Evolutionary conservation across 176 grass and related monocot species (phyloP), one percentile per base, ranked within the genome.

Genomic region (Avena atlantica): DNA sequence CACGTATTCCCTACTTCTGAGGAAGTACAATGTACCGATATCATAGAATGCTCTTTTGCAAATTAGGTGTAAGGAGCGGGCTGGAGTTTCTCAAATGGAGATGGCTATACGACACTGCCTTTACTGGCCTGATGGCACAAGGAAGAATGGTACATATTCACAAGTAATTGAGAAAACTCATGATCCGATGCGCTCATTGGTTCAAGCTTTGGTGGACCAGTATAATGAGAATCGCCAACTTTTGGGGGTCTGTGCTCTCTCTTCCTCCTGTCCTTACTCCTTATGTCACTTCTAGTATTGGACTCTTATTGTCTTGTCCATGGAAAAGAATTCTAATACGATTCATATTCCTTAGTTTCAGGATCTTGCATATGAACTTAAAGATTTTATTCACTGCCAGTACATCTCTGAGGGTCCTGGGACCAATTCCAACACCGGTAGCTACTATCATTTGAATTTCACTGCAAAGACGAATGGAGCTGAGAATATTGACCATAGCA

Each of bases 331-430:
- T 42, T 34, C 34, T 70, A 36, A 19, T 70, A 19, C 3, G 34
- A 70, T 70, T 42, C 8, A 44, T 70, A 17, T 20, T 70, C 17
- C 67, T 44, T 42, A 0, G 36, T 68, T 68, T 42, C 4, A 70
- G 67, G 67, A 70, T 70, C 67, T 44, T 44, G 34, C 67, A 11
- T 70, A 70, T 70, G 67, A 70, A 70, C 67, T n/a, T 8, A 70
- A 70, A n/a, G 67, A 70, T 11, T 20, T 70, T 44, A 17, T 70
- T 19, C 67, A 70, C 17, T 42, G 9, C 37, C 36, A 20, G 1
- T 70, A 63, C 36, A 70, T 70, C n/a, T 25, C 4, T 25, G 60
- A 63, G 60, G 2, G 23, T 70, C 5, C 4, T 40, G 37, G 37
- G 37, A 40, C 37, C 37, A 40, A 5, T 40, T 40, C 37, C 0